Percentiles rank a stretch among this genome's conserved stretches.
These are phyloP conservation scores for Mucor velutinosus DNA, from an alignment of 371 early-diverging fungal species.

Conservation along the genomic window DNA sequence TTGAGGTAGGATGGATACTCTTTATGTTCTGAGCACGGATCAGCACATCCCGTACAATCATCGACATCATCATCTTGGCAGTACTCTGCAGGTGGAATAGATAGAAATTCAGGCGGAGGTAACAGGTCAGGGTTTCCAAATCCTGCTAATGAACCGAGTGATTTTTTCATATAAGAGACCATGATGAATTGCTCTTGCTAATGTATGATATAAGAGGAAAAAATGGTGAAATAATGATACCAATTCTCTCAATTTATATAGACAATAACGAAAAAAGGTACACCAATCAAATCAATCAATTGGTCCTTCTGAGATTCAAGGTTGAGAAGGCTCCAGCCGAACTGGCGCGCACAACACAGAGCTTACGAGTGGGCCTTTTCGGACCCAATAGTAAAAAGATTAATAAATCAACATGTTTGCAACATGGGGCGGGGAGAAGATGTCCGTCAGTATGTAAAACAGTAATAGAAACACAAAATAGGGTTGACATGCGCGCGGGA, in stretches of 20 bases:
- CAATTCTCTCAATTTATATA: not conserved
- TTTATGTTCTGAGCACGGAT: conserved; percentile 57
- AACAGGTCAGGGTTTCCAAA: conserved; percentile 13
- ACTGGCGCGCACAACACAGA: not conserved
- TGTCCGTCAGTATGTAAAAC: not conserved
- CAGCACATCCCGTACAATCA: conserved; percentile 43
- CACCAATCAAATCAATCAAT: not conserved
- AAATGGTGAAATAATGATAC: not conserved
- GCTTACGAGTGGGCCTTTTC: not conserved
- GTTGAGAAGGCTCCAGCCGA: not conserved
- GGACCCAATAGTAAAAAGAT: not conserved
- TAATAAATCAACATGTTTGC: not conserved
- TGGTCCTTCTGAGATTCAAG: not conserved
- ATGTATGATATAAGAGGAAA: not conserved
- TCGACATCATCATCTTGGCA: conserved; percentile 12
- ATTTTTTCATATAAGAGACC: conserved; percentile 23
- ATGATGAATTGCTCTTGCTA: not conserved
- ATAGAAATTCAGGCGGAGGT: conserved; percentile 21
- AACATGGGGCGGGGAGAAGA: not conserved
- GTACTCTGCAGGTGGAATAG: not conserved
- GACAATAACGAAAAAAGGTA: not conserved
- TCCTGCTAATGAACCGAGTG: conserved; percentile 10
- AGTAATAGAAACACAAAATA: not conserved
- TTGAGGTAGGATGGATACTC: conserved; percentile 64
- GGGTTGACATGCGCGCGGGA: not conserved